Evolutionary conservation across 2,329 filamentous ascomycete species (phyloP).

Genomic region (Periconia sp.): DNA sequence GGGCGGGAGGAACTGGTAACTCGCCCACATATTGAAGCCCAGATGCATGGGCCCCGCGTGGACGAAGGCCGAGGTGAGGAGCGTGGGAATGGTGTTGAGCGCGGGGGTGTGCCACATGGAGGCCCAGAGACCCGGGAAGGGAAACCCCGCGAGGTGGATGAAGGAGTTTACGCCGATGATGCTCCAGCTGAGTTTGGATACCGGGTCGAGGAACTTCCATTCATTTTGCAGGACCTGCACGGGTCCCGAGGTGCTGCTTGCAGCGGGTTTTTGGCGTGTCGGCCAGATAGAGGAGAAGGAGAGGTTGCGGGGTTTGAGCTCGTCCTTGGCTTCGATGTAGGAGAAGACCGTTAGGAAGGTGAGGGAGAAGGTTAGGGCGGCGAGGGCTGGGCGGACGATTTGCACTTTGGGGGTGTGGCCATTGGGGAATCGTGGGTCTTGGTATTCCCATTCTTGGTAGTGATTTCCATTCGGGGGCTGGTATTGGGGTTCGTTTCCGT

Average conservation of each 20-base stretch:
- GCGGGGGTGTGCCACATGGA: constrained; percentile 34
- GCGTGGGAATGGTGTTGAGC: constrained; percentile 30
- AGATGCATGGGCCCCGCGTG: constrained; percentile 26
- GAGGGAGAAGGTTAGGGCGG: constrained; percentile 26
- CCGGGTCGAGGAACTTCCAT: constrained; percentile 27
- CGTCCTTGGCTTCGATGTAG: constrained; percentile 29
- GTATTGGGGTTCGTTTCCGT: too few relatives aligned
- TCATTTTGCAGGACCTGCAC: constrained; percentile 26
- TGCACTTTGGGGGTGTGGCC: constrained; percentile 10
- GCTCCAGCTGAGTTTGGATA: constrained; percentile 28
- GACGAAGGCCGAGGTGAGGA: constrained; percentile 33
- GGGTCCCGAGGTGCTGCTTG: constrained; percentile 20
- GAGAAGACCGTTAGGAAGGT: constrained; percentile 32
- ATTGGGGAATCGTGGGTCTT: constrained; percentile 10
- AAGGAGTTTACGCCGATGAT: constrained; percentile 32
- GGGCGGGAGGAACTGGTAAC: constrained; percentile 33
- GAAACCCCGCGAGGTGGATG: constrained; percentile 28
- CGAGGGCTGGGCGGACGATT: constrained; percentile 33
- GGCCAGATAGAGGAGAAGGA: too few relatives aligned
- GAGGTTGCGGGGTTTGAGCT: constrained; percentile 15
- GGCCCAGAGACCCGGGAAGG: constrained; percentile 25
- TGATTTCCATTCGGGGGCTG: background rate
- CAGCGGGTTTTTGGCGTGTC: too few relatives aligned
- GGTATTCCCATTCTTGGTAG: background rate
- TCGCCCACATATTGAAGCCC: constrained; percentile 31